Percentiles rank a stretch among this genome's conserved stretches.
Evolutionary conservation across 2,329 filamentous ascomycete genomes (phyloP).

Genomic region (Xylaria sp.): DNA sequence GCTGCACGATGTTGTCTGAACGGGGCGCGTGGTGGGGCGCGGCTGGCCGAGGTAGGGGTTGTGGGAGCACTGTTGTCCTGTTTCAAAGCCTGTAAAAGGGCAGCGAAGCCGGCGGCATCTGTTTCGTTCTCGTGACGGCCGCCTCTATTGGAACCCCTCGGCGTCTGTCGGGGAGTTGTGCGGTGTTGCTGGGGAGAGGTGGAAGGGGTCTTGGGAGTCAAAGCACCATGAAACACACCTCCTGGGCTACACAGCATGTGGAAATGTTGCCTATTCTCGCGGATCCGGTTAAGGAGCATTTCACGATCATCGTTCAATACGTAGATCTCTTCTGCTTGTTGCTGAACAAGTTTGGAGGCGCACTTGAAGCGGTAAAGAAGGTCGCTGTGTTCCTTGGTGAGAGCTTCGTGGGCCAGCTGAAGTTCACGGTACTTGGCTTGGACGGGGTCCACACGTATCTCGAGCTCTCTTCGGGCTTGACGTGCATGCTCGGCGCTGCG

Average conservation of each 20-base stretch:
- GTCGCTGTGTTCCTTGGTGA: slow-evolving; percentile 72
- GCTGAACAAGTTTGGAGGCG: slow-evolving; percentile 81
- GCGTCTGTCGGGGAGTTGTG: slow-evolving; percentile 64
- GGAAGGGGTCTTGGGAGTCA: slow-evolving; percentile 66
- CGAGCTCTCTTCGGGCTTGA: slow-evolving; percentile 67
- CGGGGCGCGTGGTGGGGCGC: slow-evolving; percentile 59
- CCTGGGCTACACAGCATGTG: slow-evolving; percentile 81
- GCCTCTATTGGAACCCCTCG: slow-evolving; percentile 54
- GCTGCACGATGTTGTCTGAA: slow-evolving; percentile 77
- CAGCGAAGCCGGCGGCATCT: slow-evolving; percentile 76
- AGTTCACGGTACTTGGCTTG: slow-evolving; percentile 69
- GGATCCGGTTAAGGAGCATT: slow-evolving; percentile 83
- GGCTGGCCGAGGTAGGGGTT: slow-evolving; percentile 68
- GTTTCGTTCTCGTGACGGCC: slow-evolving; percentile 59
- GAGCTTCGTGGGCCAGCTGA: slow-evolving; percentile 72
- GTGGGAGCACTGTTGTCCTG: slow-evolving; percentile 81
- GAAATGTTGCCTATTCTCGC: slow-evolving; percentile 89
- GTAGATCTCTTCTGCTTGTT: slow-evolving; percentile 79
- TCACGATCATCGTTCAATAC: slow-evolving; percentile 79
- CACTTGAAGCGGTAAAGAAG: slow-evolving; percentile 74
- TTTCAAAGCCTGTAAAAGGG: slow-evolving; percentile 82
- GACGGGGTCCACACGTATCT: slow-evolving; percentile 63
- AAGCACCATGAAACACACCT: slow-evolving; percentile 70
- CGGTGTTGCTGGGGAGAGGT: slow-evolving; percentile 60
- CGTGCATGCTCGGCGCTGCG: slow-evolving; percentile 77